Evolutionary conservation across 2,329 filamentous ascomycete genomes (phyloP).

Genomic region (Colletotrichum lindemuthianum): DNA sequence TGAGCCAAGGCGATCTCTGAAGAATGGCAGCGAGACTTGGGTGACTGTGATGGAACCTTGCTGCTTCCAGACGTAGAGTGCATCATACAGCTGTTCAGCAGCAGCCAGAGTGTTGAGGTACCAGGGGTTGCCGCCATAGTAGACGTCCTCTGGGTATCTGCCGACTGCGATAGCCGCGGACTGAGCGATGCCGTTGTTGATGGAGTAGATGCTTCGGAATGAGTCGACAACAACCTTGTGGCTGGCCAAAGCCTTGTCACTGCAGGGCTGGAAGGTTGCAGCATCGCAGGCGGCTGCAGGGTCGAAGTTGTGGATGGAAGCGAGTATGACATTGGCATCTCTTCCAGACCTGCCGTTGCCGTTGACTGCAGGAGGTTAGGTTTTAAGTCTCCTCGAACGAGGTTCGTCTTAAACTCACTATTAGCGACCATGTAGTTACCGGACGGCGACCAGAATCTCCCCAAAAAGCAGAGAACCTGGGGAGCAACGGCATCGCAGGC

Average conservation of each 20-base stretch:
- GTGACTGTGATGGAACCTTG: conserved; percentile 72
- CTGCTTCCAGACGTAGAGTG: conserved; percentile 75
- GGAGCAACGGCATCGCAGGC: conserved; percentile 73
- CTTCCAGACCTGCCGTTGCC: conserved; percentile 71
- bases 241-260: conserved; percentile 74
- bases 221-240: conserved; percentile 81
- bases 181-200: conserved; percentile 73
- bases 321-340: conserved; percentile 77
- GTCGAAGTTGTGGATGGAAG: conserved; percentile 76
- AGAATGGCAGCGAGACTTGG: conserved; percentile 74
- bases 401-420: conserved; percentile 49
- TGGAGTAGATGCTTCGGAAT: conserved; percentile 74
- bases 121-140: conserved; percentile 85
- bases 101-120: conserved; percentile 80
- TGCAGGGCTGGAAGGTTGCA: conserved; percentile 82
- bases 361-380: conserved; percentile 54
- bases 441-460: conserved; percentile 75
- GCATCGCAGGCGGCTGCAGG: conserved; percentile 72
- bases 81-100: conserved; percentile 83
- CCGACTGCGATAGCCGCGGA: conserved; percentile 71
- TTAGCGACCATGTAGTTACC: conserved; percentile 73
- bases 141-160: conserved; percentile 77
- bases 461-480: conserved; percentile 77
- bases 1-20: conserved; percentile 70
- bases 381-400: no score